Evolutionary conservation across 371 early-diverging fungal genomes (phyloP).

Genomic region (Circinella minor): DNA sequence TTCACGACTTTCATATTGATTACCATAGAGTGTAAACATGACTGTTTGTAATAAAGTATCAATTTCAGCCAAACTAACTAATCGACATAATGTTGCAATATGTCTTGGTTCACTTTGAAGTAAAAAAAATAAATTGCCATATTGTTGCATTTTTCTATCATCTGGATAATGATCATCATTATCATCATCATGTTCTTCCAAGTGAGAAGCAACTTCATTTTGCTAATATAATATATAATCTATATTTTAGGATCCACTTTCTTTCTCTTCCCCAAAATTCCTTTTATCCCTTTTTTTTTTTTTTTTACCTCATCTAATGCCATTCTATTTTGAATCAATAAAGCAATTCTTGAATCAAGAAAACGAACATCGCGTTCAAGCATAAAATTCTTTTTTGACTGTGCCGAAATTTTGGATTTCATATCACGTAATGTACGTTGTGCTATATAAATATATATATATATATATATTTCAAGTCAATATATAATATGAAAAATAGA

Average conservation of each 20-base stretch:
- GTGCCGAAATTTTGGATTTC: conserved; percentile 87
- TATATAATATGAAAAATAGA: not conserved
- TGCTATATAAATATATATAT: conserved; percentile 59
- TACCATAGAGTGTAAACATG: conserved; percentile 96
- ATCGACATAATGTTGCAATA: conserved; percentile 83
- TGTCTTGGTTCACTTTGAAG: conserved; percentile 93
- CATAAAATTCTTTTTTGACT: conserved; percentile 95
- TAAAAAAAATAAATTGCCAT: conserved; percentile 93
- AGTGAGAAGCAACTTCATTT: conserved; percentile 75
- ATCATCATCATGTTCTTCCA: conserved; percentile 77
- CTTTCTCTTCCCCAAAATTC: conserved; percentile 16
- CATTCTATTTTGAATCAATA: conserved; percentile 94
- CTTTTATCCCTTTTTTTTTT: too few relatives aligned
- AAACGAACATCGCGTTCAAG: conserved; percentile 94
- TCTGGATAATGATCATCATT: conserved; percentile 77
- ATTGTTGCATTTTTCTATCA: conserved; percentile 83
- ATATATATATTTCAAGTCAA: not conserved
- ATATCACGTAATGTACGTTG: conserved; percentile 87
- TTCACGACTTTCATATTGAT: conserved; percentile 95
- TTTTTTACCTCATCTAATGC: conserved; percentile 81
- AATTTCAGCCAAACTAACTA: conserved; percentile 88
- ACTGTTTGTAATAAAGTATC: conserved; percentile 93
- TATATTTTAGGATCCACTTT: too few relatives aligned
- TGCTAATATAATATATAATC: conserved; percentile 48
- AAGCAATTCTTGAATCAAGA: conserved; percentile 91